These are phyloP conservation scores for Cryptosporidium felis DNA, from an alignment of 169 alveolate genomes.

Conservation along the genomic window DNA sequence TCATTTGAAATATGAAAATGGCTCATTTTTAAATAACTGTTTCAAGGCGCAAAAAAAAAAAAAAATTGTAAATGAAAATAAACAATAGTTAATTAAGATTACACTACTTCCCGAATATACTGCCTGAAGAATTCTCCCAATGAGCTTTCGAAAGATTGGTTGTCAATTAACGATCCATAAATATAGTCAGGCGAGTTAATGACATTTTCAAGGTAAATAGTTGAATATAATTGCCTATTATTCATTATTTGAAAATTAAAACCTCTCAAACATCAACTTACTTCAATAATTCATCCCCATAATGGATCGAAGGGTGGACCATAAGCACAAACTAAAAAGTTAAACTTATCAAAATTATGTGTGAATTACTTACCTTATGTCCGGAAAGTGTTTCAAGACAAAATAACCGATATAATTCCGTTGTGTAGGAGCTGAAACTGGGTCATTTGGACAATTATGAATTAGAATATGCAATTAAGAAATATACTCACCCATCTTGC, in stretches of 20 bases:
- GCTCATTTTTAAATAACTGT: background rate
- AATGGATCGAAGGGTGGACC: constrained; percentile 35
- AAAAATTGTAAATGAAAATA: background rate
- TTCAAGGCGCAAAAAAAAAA: background rate
- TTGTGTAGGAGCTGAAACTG: constrained; percentile 48
- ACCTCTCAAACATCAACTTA: background rate
- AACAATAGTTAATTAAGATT: no score
- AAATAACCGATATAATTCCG: constrained; percentile 28
- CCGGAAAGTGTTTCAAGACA: constrained; percentile 66
- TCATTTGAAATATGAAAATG: background rate
- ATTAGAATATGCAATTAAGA: no score
- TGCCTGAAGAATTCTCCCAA: constrained; percentile 19
- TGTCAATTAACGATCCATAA: constrained; percentile 45
- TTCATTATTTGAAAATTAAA: background rate
- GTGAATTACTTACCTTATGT: constrained; percentile 47
- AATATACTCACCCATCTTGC: constrained; percentile 23
- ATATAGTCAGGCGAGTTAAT: constrained; percentile 46
- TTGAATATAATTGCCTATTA: constrained; percentile 40
- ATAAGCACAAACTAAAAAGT: constrained; percentile 42
- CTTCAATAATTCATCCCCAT: constrained; percentile 35
- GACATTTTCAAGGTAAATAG: constrained; percentile 51
- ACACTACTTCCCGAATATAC: constrained; percentile 4
- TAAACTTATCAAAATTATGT: background rate
- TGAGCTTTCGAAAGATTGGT: constrained; percentile 43
- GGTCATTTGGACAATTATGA: no score